Percentiles rank a stretch among this genome's conserved stretches.
These are phyloP conservation scores for Pseudozyma sp. DNA, from an alignment of 1,284 basidiomycete species.

Conservation along the genomic window DNA sequence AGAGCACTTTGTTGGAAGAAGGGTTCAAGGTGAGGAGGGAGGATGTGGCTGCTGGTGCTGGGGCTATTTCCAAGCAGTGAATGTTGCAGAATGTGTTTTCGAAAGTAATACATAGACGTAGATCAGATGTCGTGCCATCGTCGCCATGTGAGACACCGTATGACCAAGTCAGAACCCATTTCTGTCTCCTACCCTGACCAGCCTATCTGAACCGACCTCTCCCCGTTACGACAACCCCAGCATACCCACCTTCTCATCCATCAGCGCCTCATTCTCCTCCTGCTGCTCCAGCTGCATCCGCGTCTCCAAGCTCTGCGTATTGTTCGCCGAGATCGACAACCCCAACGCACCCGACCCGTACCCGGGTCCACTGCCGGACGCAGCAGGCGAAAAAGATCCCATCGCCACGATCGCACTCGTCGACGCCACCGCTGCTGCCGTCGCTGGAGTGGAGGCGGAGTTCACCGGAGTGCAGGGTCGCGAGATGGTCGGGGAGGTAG, in stretches of 20 bases:
- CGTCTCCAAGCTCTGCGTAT: constrained; percentile 20
- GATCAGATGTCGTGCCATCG: too few relatives aligned
- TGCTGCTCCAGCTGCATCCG: constrained; percentile 30
- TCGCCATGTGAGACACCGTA: too few relatives aligned
- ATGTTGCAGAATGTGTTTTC: neutral
- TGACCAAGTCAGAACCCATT: too few relatives aligned
- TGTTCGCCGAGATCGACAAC: constrained; percentile 41
- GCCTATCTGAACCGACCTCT: neutral
- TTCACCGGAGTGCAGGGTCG: constrained; percentile 35
- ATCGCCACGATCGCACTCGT: constrained; percentile 5
- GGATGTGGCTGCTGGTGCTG: constrained; percentile 45
- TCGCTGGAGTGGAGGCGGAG: neutral
- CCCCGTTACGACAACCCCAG: constrained; percentile 28
- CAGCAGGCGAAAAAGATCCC: constrained; percentile 36
- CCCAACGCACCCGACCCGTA: constrained; percentile 55
- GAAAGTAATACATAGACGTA: too few relatives aligned
- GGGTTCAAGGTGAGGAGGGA: constrained; percentile 59
- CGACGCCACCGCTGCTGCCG: constrained; percentile 2
- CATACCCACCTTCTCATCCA: constrained; percentile 46
- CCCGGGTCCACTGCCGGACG: constrained; percentile 43
- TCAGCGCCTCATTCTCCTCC: constrained; percentile 41
- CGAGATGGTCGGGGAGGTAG: constrained; percentile 43
- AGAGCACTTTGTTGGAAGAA: constrained; percentile 61
- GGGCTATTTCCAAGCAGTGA: constrained; percentile 45
- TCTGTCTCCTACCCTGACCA: too few relatives aligned